phyloP scores from a whole-genome alignment of 2,329 filamentous ascomycete species.

The Epichloe sylvatica region DNA sequence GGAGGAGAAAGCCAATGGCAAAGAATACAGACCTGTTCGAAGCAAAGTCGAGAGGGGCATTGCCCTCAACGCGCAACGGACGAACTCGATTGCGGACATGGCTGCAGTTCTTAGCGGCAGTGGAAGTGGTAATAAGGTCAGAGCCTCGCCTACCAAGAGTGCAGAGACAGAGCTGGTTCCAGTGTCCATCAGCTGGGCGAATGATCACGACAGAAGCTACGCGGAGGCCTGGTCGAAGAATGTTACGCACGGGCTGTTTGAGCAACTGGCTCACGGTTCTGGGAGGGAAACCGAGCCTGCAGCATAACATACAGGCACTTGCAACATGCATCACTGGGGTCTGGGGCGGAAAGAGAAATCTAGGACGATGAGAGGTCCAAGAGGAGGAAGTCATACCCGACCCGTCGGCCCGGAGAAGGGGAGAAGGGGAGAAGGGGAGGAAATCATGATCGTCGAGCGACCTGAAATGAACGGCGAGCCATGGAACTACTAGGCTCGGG shows the following conservation, averaged over 20 bases:
- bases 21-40: slow-evolving; percentile 20
- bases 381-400: not conserved
- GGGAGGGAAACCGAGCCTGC: slow-evolving; percentile 2
- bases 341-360: not conserved
- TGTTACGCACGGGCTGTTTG: slow-evolving; percentile 34
- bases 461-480: slow-evolving; percentile 1
- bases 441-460: slow-evolving; percentile 1
- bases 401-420: not conserved
- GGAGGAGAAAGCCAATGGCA: slow-evolving; percentile 17
- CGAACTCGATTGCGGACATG: slow-evolving; percentile 49
- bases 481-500: not conserved
- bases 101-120: slow-evolving; percentile 40
- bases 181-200: slow-evolving; percentile 38
- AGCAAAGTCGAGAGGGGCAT: slow-evolving; percentile 32
- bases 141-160: slow-evolving; percentile 9
- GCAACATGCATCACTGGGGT: not conserved
- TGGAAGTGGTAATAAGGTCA: slow-evolving; percentile 37
- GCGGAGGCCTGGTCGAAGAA: slow-evolving; percentile 38
- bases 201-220: slow-evolving; percentile 32
- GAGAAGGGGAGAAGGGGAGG: not conserved
- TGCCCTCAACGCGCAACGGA: slow-evolving; percentile 45
- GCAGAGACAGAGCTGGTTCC: slow-evolving; percentile 19
- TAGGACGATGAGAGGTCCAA: not conserved
- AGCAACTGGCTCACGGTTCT: slow-evolving; percentile 9
- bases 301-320: not conserved